Evolutionary conservation across 2,329 filamentous ascomycete species (phyloP), one percentile per base, ranked within the genome.

Genomic region (Cephalotrichum gorgonifer): DNA sequence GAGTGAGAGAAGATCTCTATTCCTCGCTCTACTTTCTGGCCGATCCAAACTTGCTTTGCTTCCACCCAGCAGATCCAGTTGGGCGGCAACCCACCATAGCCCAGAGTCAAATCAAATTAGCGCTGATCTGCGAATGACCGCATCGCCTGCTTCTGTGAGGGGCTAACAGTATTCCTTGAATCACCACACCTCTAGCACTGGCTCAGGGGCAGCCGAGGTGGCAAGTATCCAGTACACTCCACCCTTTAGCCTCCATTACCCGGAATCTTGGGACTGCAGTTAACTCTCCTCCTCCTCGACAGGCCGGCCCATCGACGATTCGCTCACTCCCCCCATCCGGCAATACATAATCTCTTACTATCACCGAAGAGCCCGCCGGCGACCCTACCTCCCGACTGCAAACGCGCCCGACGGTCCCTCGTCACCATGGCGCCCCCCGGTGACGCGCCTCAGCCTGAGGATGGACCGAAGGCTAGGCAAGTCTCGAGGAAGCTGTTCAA

Each of bases 401-500:
- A n/a, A n/a, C n/a, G n/a, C n/a, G 7, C n/a, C 12, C 17, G 22
- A 6, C 35, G n/a, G 12, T 22, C 17, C 26, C 22, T 43, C 35
- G 17, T 27, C 9, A 48, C 20, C 35, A 48, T 48, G 46, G 31
- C n/a, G 31, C 39, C 44, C 35, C 44, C 22, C 17, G 49, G 25
- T 17, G 38, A 15, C 45, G 30, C 15, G 14, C 42, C 14, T 33
- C 44, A 6, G 42, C 14, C n/a, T 6, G 48, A 28, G 26, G 12
- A 27, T 28, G 43, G 27, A 15, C 28, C 44, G 25, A 48, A 43
- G 46, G 23, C 26, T 17, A 43, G 27, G 22, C 47, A 42, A 20
- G 38, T 43, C 6, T 31, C 44, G 3, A 44, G 22, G 28, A 48
- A 52, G 14, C 28, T 47, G 42, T 48, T 50, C 15, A 44, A 30